Evolutionary conservation across 208 protist species (phyloP), one percentile per base, ranked within the genome.

Genomic region (Wallacemonas sp.): DNA sequence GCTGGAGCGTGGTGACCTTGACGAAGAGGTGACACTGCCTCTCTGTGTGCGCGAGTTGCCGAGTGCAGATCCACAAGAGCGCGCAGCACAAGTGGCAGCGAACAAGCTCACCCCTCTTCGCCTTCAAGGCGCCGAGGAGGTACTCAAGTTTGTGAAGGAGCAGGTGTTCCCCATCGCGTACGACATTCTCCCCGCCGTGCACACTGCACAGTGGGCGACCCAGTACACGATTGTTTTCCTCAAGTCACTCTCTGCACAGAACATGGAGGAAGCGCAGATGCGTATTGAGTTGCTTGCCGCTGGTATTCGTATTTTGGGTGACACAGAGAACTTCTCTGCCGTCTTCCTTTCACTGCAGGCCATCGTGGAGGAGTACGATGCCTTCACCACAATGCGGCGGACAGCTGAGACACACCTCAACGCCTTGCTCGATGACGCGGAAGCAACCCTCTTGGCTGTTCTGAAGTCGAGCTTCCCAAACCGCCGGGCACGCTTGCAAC

Each of bases 191-290:
- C 66, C 77, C 6, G 66, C 72, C 14, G 63, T 81, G 14, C 84
- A 96, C 61, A 77, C 84, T 6, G 84, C 79, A 30, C 82, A 90
- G 61, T 96, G 90, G 90, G 85, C 94, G 66, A 34, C 92, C 42
- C 86, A 90, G 65, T 96, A 94, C 77, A 94, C 88, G 24, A 79
- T 94, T 62, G 74, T 70, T 22, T 96, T 91, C 58, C 66, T 96
- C 12, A 77, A 82, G 21, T 82, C 85, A 19, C 53, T 88, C 1
- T 9, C 47, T 11, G 69, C 84, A 2, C 33, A 46, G 21, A 75
- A 70, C 51, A 53, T 60, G 36, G 79, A 82, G 36, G 90, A 96
- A 70, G 84, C 87, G 14, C 21, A 78, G 21, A n/a, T 83, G 33
- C 77, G 86, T 6, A 41, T 91, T 4, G 62, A 77, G 33, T 62